Conservation (phyloP, 2,329 filamentous ascomycete species). For the Colletotrichum filicis region DNA sequence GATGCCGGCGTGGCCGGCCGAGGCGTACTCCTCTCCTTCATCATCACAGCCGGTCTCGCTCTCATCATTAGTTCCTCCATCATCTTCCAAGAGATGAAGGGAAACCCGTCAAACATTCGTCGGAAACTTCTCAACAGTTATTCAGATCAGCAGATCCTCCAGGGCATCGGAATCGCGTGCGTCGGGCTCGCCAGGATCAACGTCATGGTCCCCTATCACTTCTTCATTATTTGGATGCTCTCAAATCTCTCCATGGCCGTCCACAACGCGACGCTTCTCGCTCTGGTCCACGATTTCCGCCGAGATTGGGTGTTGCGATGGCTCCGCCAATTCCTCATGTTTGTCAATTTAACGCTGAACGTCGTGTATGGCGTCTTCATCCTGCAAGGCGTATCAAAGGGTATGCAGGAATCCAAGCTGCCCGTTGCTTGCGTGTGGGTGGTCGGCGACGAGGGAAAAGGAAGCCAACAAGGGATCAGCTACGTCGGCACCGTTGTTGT, state of each 20-base stretch:
- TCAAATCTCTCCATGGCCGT: slow-evolving; percentile 72
- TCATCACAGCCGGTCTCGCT: slow-evolving; percentile 70
- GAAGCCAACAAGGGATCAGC: slow-evolving; percentile 53
- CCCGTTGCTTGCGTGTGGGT: slow-evolving; percentile 72
- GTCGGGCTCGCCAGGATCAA: slow-evolving; percentile 70
- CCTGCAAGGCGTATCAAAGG: slow-evolving; percentile 63
- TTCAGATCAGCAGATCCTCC: slow-evolving; percentile 76
- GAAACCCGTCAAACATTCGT: slow-evolving; percentile 61
- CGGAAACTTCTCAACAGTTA: slow-evolving; percentile 74
- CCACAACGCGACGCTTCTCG: slow-evolving; percentile 73
- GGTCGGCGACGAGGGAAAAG: slow-evolving; percentile 45
- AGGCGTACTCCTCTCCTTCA: slow-evolving; percentile 73
- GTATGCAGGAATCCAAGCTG: slow-evolving; percentile 61
- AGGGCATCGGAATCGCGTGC: slow-evolving; percentile 75
- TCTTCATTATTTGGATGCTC: slow-evolving; percentile 78
- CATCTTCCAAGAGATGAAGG: slow-evolving; percentile 63
- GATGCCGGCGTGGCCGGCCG: slow-evolving; percentile 69
- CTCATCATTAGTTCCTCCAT: slow-evolving; percentile 66
- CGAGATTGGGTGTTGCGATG: slow-evolving; percentile 74
- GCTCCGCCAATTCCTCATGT: slow-evolving; percentile 74
- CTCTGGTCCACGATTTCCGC: slow-evolving; percentile 73
- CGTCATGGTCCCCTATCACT: slow-evolving; percentile 73
- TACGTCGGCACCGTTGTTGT: slow-evolving; percentile 70
- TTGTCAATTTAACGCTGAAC: slow-evolving; percentile 70
- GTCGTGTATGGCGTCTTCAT: slow-evolving; percentile 67